These are phyloP conservation scores for Moricandia arvensis DNA, from an alignment of 345 rosid genomes.

Conservation along the genomic window DNA sequence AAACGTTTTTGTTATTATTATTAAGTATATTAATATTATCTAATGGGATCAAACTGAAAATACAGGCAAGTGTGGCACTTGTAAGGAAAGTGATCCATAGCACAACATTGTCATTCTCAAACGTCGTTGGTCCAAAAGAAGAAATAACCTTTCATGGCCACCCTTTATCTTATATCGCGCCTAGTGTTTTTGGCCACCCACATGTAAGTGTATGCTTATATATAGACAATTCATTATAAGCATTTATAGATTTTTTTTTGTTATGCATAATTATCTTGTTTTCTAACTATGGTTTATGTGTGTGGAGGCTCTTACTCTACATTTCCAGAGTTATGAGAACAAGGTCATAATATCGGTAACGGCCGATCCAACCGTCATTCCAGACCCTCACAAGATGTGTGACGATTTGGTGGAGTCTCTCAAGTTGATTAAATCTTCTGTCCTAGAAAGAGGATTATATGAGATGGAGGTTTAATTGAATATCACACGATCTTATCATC, in stretches of 20 bases:
- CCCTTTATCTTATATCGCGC: slow-evolving; percentile 52
- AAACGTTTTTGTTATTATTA: too few species aligned
- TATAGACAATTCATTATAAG: not conserved
- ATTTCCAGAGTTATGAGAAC: slow-evolving; percentile 70
- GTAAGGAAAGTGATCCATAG: not conserved
- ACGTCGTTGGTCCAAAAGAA: not conserved
- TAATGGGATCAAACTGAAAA: not conserved
- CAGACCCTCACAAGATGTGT: not conserved
- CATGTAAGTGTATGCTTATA: slow-evolving; percentile 40
- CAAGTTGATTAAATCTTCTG: not conserved
- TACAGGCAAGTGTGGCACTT: not conserved
- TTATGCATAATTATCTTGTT: not conserved
- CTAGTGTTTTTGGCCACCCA: slow-evolving; percentile 61
- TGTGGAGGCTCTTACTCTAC: slow-evolving; percentile 70
- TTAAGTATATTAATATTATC: not conserved
- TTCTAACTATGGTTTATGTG: not conserved
- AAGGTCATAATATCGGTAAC: slow-evolving; percentile 59
- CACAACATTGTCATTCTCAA: not conserved
- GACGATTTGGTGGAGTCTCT: not conserved
- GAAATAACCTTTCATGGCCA: not conserved
- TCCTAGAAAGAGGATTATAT: slow-evolving; percentile 19
- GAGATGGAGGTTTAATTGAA: slow-evolving; percentile 24
- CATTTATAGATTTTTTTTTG: not conserved
- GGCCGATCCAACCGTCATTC: slow-evolving; percentile 63
- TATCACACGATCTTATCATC: not conserved